phyloP scores from a whole-genome alignment of 257 asterid species.

The Orobanche coerulescens region DNA sequence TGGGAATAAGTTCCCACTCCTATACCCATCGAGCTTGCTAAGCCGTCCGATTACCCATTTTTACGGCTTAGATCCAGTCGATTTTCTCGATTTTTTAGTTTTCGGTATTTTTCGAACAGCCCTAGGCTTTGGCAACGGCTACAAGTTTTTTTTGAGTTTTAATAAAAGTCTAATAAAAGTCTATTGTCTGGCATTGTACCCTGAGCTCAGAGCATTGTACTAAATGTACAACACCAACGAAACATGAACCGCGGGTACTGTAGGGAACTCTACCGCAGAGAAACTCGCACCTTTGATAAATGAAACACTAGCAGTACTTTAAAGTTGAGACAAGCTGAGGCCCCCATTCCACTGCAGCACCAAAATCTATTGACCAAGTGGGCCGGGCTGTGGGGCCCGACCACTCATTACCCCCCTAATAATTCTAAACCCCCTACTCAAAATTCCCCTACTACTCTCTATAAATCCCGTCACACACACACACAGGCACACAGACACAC shows the following conservation, averaged over 20 bases:
- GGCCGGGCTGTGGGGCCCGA: conserved; percentile 33
- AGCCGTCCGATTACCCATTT: no score
- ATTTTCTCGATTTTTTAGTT: no score
- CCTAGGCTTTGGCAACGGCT: no score
- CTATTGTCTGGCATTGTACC: no score
- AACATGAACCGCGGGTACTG: conserved; percentile 19
- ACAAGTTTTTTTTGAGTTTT: no score
- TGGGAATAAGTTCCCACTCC: no score
- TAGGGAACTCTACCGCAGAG: conserved; percentile 17
- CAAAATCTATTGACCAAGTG: conserved; percentile 34
- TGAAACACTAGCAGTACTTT: conserved; percentile 20
- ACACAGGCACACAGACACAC: no score
- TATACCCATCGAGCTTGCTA: no score
- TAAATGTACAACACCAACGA: conserved; percentile 17
- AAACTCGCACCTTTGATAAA: conserved; percentile 12
- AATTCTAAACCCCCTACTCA: background rate
- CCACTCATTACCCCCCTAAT: conserved; percentile 2
- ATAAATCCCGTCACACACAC: conserved; percentile 16
- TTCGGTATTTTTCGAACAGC: no score
- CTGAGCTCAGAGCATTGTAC: background rate
- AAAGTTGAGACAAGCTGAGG: conserved; percentile 20
- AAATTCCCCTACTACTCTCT: conserved; percentile 21
- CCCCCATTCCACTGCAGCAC: conserved; percentile 35
- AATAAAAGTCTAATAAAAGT: no score
- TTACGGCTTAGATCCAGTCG: no score